Conservation (phyloP, 305 asterid species). For the Euphrasia arctica region DNA sequence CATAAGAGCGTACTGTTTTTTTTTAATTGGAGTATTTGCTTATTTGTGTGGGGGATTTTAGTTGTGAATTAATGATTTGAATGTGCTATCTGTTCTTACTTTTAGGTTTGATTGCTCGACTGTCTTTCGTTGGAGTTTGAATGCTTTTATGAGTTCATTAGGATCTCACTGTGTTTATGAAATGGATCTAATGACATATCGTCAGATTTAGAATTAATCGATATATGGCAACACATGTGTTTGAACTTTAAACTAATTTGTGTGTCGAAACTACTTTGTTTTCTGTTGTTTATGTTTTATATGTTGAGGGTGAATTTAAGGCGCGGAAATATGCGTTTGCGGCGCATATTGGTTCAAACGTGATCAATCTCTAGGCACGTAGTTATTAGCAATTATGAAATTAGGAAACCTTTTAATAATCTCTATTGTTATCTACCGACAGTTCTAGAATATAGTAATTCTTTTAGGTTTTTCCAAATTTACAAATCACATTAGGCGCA, state of each 20-base stretch:
- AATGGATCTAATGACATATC: slow-evolving; percentile 32
- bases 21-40: slow-evolving; percentile 10
- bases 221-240: background rate
- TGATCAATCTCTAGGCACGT: slow-evolving; percentile 8
- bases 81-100: slow-evolving; percentile 1
- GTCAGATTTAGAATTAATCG: slow-evolving; percentile 27
- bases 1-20: slow-evolving; percentile 13
- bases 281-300: slow-evolving; percentile 18
- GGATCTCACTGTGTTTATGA: slow-evolving; percentile 26
- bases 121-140: slow-evolving; percentile 24
- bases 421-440: background rate
- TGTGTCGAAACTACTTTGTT: slow-evolving; percentile 1
- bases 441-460: slow-evolving; percentile 1
- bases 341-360: slow-evolving; percentile 3
- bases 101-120: slow-evolving; percentile 7
- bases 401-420: background rate
- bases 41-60: background rate
- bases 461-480: slow-evolving; percentile 11
- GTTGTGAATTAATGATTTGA: slow-evolving; percentile 4
- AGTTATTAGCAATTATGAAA: slow-evolving; percentile 13
- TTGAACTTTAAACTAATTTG: background rate
- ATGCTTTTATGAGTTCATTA: slow-evolving; percentile 20
- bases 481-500: background rate
- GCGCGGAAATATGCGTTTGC: slow-evolving; percentile 12
- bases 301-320: slow-evolving; percentile 12